Evolutionary conservation across 805 yeast genomes (phyloP).

Genomic region (Metschnikowia henanensis): DNA sequence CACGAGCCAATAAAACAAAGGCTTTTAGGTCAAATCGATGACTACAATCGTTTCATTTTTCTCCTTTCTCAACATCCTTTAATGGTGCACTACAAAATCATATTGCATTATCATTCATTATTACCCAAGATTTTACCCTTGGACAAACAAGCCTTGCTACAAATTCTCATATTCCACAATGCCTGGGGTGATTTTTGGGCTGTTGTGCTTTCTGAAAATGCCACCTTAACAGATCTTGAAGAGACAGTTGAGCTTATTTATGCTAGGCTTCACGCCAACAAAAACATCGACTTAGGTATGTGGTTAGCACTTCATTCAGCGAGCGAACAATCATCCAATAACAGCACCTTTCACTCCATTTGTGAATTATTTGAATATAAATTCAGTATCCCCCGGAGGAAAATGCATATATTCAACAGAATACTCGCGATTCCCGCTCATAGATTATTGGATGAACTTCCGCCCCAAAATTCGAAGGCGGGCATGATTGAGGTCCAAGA

Average conservation of each 20-base stretch:
- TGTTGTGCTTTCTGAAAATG: slow-evolving; percentile 24
- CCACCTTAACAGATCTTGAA: slow-evolving; percentile 37
- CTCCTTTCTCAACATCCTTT: slow-evolving; percentile 33
- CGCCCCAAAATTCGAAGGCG: not conserved
- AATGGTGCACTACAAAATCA: slow-evolving; percentile 29
- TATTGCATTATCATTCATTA: slow-evolving; percentile 18
- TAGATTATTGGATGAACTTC: not conserved
- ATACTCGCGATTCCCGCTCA: not conserved
- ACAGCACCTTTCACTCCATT: slow-evolving; percentile 18
- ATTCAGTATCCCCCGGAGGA: slow-evolving; percentile 7
- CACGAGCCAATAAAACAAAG: slow-evolving; percentile 11
- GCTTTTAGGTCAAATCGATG: slow-evolving; percentile 27
- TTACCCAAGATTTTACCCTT: slow-evolving; percentile 20
- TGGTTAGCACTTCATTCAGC: slow-evolving; percentile 27
- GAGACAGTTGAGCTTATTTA: slow-evolving; percentile 32
- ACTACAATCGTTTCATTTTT: slow-evolving; percentile 28
- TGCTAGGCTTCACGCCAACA: slow-evolving; percentile 17
- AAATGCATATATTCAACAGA: slow-evolving; percentile 6
- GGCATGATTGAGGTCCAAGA: not conserved
- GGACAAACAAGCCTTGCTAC: slow-evolving; percentile 22
- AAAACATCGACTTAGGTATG: slow-evolving; percentile 26
- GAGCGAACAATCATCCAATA: slow-evolving; percentile 11
- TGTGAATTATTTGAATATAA: slow-evolving; percentile 22
- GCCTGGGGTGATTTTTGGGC: slow-evolving; percentile 33
- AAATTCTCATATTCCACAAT: slow-evolving; percentile 32